A percentile compares a stretch with the other conserved stretches of the same genome.
Evolutionary conservation across 2,329 filamentous ascomycete species (phyloP).

Genomic region (Calcarisporium arbuscula): DNA sequence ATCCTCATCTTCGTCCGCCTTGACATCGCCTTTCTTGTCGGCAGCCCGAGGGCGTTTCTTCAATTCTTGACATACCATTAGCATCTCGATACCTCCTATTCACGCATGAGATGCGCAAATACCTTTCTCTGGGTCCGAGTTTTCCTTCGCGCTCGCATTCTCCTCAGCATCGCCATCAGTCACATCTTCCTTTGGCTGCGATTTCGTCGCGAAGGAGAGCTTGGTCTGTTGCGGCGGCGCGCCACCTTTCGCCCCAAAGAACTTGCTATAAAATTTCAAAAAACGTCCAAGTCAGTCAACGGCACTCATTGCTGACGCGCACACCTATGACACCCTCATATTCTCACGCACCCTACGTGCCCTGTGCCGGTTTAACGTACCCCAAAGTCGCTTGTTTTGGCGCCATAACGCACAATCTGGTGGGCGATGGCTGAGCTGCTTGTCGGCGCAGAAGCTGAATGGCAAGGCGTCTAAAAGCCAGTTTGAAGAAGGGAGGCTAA

Average conservation of each 20-base stretch:
- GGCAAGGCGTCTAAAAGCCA: conserved; percentile 9
- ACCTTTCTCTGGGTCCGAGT: conserved; percentile 33
- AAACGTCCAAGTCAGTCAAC: conserved; percentile 4
- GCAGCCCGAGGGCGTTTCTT: conserved; percentile 38
- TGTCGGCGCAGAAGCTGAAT: conserved; percentile 7
- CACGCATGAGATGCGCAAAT: background rate
- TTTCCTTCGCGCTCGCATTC: conserved; percentile 28
- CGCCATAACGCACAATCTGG: conserved; percentile 28
- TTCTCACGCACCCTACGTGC: conserved; percentile 60
- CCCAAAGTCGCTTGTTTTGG: conserved; percentile 76
- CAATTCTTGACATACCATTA: conserved; percentile 25
- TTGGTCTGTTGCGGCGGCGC: conserved; percentile 68
- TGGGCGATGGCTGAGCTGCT: conserved; percentile 4
- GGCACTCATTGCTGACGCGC: background rate
- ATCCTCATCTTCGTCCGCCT: conserved; percentile 43
- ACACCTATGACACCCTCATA: conserved; percentile 1
- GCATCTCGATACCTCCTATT: background rate
- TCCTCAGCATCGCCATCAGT: conserved; percentile 21
- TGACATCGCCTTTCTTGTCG: conserved; percentile 12
- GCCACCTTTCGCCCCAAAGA: conserved; percentile 60
- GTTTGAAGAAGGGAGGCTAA: conserved; percentile 2
- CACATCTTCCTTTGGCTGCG: conserved; percentile 29
- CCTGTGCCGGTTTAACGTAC: conserved; percentile 75
- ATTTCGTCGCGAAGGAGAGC: conserved; percentile 64
- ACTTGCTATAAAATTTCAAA: conserved; percentile 56